These are phyloP conservation scores for Exophiala calicioides DNA, from an alignment of 2,329 filamentous ascomycete species.

Conservation along the genomic window DNA sequence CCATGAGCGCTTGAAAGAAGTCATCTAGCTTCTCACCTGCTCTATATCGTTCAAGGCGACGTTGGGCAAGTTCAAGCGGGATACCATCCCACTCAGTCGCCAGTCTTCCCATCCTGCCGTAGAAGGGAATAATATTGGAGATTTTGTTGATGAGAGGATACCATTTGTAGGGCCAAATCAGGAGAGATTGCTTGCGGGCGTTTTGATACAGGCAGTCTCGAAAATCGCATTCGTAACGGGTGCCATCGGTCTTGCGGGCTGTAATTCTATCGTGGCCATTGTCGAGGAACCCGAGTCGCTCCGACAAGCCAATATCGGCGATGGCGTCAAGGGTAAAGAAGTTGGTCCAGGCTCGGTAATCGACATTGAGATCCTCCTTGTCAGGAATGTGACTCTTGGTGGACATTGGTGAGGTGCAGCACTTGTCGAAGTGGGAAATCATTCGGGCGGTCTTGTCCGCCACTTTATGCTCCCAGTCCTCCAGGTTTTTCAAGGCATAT, in stretches of 20 bases:
- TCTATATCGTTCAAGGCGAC: slow-evolving; percentile 35
- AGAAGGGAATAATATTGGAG: slow-evolving; percentile 47
- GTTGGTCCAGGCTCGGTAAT: slow-evolving; percentile 56
- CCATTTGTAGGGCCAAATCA: slow-evolving; percentile 56
- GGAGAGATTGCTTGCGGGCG: slow-evolving; percentile 52
- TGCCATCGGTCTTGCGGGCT: slow-evolving; percentile 44
- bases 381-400: slow-evolving; percentile 8
- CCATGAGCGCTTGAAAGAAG: slow-evolving; percentile 60
- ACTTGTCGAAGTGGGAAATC: slow-evolving; percentile 36
- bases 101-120: slow-evolving; percentile 10
- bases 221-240: slow-evolving; percentile 47
- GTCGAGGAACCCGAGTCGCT: slow-evolving; percentile 52
- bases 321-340: slow-evolving; percentile 61
- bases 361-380: slow-evolving; percentile 47
- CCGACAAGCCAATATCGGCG: slow-evolving; percentile 54
- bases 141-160: slow-evolving; percentile 52
- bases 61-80: slow-evolving; percentile 23
- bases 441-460: slow-evolving; percentile 32
- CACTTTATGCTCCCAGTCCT: slow-evolving; percentile 44
- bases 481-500: slow-evolving; percentile 44
- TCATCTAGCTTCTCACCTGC: slow-evolving; percentile 59
- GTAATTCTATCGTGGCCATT: slow-evolving; percentile 49
- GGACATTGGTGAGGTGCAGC: slow-evolving; percentile 30
- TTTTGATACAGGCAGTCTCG: slow-evolving; percentile 55
- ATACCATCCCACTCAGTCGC: slow-evolving; percentile 11